Percentiles rank a stretch among this genome's conserved stretches.
Conservation (phyloP, 164 flowering plant species). For the Vitis riparia region DNA sequence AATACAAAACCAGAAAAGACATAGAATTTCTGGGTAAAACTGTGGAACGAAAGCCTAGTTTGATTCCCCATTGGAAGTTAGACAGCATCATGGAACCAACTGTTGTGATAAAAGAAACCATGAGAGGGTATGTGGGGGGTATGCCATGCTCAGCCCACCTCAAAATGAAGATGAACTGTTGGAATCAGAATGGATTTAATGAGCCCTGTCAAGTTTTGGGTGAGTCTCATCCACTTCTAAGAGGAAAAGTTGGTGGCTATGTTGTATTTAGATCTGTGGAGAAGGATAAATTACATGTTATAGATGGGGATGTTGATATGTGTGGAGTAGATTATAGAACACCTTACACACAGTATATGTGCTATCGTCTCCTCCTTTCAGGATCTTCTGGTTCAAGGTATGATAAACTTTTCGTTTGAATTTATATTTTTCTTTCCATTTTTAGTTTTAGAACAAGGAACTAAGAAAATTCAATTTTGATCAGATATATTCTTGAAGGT, state of each 20-base stretch:
- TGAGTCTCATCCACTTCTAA: constrained; percentile 27
- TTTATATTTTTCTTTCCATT: not conserved
- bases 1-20: constrained; percentile 19
- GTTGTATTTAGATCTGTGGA: constrained; percentile 27
- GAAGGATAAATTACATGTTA: constrained; percentile 46
- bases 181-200: constrained; percentile 8
- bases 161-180: constrained; percentile 37
- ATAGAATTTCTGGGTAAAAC: not conserved
- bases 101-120: constrained; percentile 39
- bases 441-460: not conserved
- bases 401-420: not conserved
- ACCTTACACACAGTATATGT: constrained; percentile 62
- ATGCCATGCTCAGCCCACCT: constrained; percentile 60
- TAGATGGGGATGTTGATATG: constrained; percentile 56
- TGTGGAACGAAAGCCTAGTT: constrained; percentile 3
- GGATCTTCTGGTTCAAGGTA: constrained; percentile 67
- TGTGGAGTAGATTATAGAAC: constrained; percentile 42
- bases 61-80: not conserved
- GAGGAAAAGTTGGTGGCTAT: constrained; percentile 55
- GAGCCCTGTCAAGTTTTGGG: constrained; percentile 3
- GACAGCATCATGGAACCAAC: not conserved
- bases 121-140: constrained; percentile 56
- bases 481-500: constrained; percentile 64
- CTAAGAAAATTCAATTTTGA: constrained; percentile 4
- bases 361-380: constrained; percentile 47